Conservation (phyloP, 257 asterid species). For the Catharanthus roseus region DNA sequence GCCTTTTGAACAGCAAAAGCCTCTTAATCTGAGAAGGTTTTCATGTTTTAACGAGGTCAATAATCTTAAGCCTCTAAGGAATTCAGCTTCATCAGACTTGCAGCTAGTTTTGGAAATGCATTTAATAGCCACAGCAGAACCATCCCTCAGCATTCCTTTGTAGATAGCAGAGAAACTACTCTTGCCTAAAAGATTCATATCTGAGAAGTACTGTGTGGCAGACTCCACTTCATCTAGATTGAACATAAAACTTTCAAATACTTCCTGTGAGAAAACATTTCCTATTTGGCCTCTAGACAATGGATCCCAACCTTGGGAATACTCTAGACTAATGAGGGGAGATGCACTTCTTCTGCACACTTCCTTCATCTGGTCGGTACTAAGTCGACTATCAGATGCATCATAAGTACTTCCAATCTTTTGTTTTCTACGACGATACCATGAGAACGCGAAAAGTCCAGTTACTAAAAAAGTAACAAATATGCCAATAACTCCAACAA, state of each 20-base stretch:
- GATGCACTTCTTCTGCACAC: conserved; percentile 63
- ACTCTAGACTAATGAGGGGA: conserved; percentile 81
- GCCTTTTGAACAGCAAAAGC: conserved; percentile 90
- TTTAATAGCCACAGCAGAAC: conserved; percentile 74
- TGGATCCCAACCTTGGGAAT: conserved; percentile 88
- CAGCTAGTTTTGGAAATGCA: conserved; percentile 91
- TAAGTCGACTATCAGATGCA: conserved; percentile 48
- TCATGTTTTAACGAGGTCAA: conserved; percentile 74
- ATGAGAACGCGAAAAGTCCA: conserved; percentile 58
- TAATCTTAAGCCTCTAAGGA: conserved; percentile 65
- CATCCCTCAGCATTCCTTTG: conserved; percentile 73
- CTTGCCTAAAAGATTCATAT: conserved; percentile 68
- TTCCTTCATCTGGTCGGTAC: conserved; percentile 62
- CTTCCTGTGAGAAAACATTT: conserved; percentile 71
- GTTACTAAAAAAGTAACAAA: conserved; percentile 27
- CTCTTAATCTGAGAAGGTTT: conserved; percentile 75
- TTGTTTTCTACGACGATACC: conserved; percentile 73
- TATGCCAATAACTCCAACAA: conserved; percentile 45
- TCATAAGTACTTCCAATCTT: conserved; percentile 64
- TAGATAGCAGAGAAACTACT: conserved; percentile 74
- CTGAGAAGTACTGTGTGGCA: conserved; percentile 85
- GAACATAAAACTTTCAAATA: conserved; percentile 68
- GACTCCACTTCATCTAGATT: conserved; percentile 90
- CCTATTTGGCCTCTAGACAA: conserved; percentile 47
- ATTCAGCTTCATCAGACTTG: conserved; percentile 79